These are phyloP conservation scores for Tuber microsphaerosporum DNA, from an alignment of 495 filamentous ascomycete species.

Conservation along the genomic window DNA sequence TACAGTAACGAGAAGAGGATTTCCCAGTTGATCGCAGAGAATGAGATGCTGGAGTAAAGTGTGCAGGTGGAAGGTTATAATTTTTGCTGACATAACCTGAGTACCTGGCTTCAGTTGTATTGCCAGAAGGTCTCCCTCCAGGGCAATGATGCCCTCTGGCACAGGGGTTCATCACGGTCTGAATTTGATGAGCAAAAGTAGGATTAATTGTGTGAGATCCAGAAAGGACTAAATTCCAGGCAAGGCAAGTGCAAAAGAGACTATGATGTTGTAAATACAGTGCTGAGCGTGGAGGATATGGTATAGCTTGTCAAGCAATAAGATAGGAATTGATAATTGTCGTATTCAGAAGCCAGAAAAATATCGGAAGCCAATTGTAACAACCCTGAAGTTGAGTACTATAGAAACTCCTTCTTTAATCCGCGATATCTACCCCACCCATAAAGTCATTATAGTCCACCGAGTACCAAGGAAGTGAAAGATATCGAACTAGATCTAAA, in stretches of 20 bases:
- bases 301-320: not conserved
- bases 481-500: constrained; percentile 6
- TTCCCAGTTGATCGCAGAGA: not conserved
- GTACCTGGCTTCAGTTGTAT: not conserved
- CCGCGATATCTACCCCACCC: constrained; percentile 37
- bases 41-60: not conserved
- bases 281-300: not conserved
- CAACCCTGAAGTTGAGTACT: constrained; percentile 19
- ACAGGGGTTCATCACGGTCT: not conserved
- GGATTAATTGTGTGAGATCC: not conserved
- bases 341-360: constrained; percentile 38
- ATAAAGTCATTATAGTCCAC: constrained; percentile 37
- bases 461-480: constrained; percentile 12
- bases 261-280: not conserved
- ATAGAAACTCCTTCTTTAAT: constrained; percentile 31
- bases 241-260: not conserved
- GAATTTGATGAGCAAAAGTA: not conserved
- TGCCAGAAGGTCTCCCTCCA: not conserved
- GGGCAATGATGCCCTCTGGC: not conserved
- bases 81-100: not conserved
- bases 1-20: not conserved
- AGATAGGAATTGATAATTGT: constrained; percentile 10
- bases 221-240: not conserved
- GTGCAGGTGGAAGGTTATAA: not conserved
- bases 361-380: constrained; percentile 26